A percentile compares a stretch with the other conserved stretches of the same genome.
These are phyloP conservation scores for Globisporangium irregulare DNA, from an alignment of 352 stramenopile genomes.

Conservation along the genomic window DNA sequence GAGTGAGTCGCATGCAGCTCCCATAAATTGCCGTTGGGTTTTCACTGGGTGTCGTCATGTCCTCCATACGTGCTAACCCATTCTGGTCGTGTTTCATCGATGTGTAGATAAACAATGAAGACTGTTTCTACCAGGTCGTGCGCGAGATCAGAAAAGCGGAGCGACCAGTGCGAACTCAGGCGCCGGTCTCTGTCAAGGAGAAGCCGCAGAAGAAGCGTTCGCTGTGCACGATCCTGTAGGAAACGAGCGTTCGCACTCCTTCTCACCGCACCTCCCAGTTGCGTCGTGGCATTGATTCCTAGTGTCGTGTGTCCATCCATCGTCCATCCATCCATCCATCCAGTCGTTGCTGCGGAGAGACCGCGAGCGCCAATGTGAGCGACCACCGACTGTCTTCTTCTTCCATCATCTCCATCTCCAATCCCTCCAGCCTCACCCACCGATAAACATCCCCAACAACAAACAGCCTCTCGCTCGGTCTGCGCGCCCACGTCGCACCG, in stretches of 20 bases:
- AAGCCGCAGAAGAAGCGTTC: conserved; percentile 61
- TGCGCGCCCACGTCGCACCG: neutral
- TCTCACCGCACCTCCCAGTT: neutral
- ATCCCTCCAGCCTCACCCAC: neutral
- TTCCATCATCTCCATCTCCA: neutral
- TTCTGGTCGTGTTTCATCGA: neutral
- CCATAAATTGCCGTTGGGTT: no score
- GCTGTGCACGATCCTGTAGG: conserved; percentile 48
- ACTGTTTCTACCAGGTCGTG: conserved; percentile 89
- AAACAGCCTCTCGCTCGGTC: neutral
- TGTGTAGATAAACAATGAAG: conserved; percentile 81
- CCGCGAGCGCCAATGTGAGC: neutral
- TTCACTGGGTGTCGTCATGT: no score
- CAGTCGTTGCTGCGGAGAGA: neutral
- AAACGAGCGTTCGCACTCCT: neutral
- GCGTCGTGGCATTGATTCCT: neutral
- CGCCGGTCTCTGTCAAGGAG: conserved; percentile 35
- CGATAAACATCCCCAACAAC: neutral
- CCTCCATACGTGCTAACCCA: neutral
- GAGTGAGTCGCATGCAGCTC: conserved; percentile 32
- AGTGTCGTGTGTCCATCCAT: neutral
- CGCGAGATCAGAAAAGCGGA: conserved; percentile 84
- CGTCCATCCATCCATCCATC: neutral
- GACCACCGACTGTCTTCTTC: neutral
- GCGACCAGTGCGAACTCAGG: conserved; percentile 47